Base-by-base conservation (phyloP, 192 early-diverging fungal genomes). In the Linnemannia hyalina region DNA sequence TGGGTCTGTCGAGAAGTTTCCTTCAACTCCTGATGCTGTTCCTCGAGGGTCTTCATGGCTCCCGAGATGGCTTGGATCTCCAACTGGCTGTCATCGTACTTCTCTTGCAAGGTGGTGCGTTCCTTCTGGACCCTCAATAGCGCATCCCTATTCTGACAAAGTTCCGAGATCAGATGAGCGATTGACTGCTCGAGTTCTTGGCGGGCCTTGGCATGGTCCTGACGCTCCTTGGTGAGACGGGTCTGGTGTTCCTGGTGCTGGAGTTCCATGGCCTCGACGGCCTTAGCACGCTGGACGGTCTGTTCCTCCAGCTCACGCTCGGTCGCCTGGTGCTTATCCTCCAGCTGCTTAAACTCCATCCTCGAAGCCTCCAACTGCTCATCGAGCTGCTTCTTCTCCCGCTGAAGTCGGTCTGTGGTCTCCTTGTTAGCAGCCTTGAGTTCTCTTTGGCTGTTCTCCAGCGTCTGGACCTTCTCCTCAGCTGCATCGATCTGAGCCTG, bases 171-270 rank as follows among this genome's bases (percentile, higher is more conserved):
- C 60, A 86, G 32, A 41, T 69, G 60, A 0, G 71, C 73, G 20
- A 86, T 81, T 0, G 78, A 81, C 22, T 77, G 36, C 8, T 86
- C 75, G 10, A 86, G 70, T 11, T 80, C 72, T 40, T 73, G 75
- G 3, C 63, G 57, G 22, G 76, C 79, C 46, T 77, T 74, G 6
- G 44, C 29, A 57, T 81, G 69, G 6, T 81, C 75, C 22, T 77
- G 57, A 0, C 72, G 69, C n/a, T 86, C 79, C 69, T 65, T 77
- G 0, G 42, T 7, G 13, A 86, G 60, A 5, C 36, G 63, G 11
- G 42, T 46, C 72, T 86, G 74, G 52, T 86, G 84, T 26, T 81
- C 80, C n/a, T 86, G 40, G 35, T 77, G 54, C 4, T 74, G 75
- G 4, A 32, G 40, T 4, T 76, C 70, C 84, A 86, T 86, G 36